These are phyloP conservation scores for Syzygium grande DNA, from an alignment of 345 rosid genomes.

Conservation along the genomic window DNA sequence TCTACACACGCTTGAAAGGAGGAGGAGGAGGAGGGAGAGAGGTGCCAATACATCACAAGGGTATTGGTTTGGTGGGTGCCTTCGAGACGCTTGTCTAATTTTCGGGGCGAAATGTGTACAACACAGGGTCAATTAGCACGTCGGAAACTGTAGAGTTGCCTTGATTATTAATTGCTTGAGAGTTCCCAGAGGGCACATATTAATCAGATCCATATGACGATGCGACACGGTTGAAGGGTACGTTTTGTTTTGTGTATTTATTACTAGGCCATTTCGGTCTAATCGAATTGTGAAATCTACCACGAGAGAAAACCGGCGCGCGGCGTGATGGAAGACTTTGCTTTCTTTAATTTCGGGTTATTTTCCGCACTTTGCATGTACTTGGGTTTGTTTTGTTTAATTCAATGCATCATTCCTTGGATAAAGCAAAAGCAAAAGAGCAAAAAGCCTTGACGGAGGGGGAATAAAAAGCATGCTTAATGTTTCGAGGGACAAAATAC, in stretches of 20 bases:
- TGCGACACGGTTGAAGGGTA: background rate
- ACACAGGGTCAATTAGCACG: background rate
- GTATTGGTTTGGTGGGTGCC: background rate
- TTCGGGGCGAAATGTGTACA: background rate
- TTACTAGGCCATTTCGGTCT: background rate
- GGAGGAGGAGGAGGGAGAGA: background rate
- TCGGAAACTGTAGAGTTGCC: background rate
- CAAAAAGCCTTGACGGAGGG: background rate
- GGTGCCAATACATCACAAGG: background rate
- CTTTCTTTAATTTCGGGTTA: background rate
- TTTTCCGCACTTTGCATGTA: background rate
- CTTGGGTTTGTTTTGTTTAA: background rate
- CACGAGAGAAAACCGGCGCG: background rate
- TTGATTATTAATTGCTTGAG: background rate
- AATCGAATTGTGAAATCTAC: background rate
- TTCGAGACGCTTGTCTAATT: background rate
- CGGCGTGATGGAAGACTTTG: background rate
- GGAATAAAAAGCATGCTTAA: background rate
- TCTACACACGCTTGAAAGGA: background rate
- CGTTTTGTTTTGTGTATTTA: background rate
- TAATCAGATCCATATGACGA: background rate
- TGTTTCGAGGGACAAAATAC: background rate
- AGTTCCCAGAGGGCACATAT: background rate
- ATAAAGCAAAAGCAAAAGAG: background rate
- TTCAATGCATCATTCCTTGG: background rate